Base-by-base conservation (phyloP, 495 filamentous ascomycete species). In the Jackrogersella multiformis region DNA sequence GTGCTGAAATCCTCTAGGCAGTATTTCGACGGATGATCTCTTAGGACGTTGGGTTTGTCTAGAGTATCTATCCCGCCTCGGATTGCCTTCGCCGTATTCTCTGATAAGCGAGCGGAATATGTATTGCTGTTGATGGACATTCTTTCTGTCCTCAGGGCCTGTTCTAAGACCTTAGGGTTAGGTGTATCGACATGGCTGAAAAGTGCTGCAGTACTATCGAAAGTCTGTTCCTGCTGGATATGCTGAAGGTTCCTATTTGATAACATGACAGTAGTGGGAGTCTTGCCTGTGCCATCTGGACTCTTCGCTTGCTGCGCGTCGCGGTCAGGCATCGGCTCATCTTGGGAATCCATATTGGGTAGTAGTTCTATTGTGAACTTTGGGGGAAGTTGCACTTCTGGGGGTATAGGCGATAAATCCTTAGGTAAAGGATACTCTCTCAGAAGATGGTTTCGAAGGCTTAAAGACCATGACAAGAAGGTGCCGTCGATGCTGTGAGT, bases 391-490 rank as follows among this genome's bases (percentile, higher is more conserved):
- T 90, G 86, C 2, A 85, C 88, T 63, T 95, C 85, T 20, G 89
- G 86, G 28, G 91, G 87, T 61, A 99, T 91, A 6, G 91, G 90
- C 38, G 80, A 72, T 30, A 90, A 35, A 0, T 84, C 88, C 12
- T 81, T 71, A 1, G 89, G 87, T 0, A 97, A 81, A 1, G 94
- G 93, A 70, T 87, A 91, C 23, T 78, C 73, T 28, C 84, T 79
- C 30, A 96, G 77, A 38, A 98, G 74, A 36, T 85, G 78, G 24
- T 82, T 82, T 49, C 84, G 83, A 18, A 98, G 80, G 42, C 85
- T 85, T 2, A 84, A 75, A 12, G 86, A 83, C 94, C 94, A 98
- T 5, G 90, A 85, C 39, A 93, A 76, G 65, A 95, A 96, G 15
- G 86, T 86, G 26, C 91, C 92, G 74, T 98, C 94, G 35, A 94